Conservation (phyloP, 495 filamentous ascomycete genomes). For the Xylaria intraflava region DNA sequence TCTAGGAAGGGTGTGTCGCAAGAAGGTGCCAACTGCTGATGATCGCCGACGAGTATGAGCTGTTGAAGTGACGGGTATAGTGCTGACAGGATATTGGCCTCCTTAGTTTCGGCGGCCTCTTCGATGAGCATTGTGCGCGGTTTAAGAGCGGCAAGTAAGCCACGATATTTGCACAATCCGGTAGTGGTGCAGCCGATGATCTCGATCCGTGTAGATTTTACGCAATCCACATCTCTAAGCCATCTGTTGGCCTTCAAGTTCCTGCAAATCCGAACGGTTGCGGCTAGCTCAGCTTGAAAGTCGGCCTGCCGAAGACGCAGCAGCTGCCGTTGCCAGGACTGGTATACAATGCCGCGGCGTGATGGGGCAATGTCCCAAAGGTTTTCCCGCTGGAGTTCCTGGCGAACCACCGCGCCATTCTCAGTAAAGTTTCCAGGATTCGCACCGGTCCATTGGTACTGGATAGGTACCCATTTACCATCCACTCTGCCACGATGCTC, state of each 20-base stretch:
- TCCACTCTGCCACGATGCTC: conserved; percentile 30
- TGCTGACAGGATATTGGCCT: conserved; percentile 49
- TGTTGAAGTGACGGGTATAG: conserved; percentile 49
- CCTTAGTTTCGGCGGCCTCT: conserved; percentile 52
- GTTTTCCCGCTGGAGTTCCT: conserved; percentile 21
- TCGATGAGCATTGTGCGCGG: conserved; percentile 56
- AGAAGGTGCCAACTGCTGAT: conserved; percentile 46
- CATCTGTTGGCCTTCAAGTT: conserved; percentile 28
- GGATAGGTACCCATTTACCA: conserved; percentile 27
- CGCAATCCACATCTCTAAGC: conserved; percentile 25
- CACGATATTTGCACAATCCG: conserved; percentile 83
- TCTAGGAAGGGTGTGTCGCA: conserved; percentile 56
- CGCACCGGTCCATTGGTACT: conserved; percentile 33
- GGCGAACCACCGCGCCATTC: conserved; percentile 11
- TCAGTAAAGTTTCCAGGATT: conserved; percentile 14
- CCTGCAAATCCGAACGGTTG: conserved; percentile 24
- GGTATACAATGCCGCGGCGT: conserved; percentile 36
- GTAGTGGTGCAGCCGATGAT: conserved; percentile 53
- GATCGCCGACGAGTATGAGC: conserved; percentile 52
- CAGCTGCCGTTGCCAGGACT: conserved; percentile 30
- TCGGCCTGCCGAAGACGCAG: conserved; percentile 16
- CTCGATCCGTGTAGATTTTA: conserved; percentile 24
- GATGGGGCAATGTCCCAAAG: conserved; percentile 28
- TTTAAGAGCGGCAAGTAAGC: conserved; percentile 59
- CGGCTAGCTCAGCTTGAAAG: conserved; percentile 24